Evolutionary conservation across 371 early-diverging fungal species (phyloP).

Genomic region (Mucor irregularis): DNA sequence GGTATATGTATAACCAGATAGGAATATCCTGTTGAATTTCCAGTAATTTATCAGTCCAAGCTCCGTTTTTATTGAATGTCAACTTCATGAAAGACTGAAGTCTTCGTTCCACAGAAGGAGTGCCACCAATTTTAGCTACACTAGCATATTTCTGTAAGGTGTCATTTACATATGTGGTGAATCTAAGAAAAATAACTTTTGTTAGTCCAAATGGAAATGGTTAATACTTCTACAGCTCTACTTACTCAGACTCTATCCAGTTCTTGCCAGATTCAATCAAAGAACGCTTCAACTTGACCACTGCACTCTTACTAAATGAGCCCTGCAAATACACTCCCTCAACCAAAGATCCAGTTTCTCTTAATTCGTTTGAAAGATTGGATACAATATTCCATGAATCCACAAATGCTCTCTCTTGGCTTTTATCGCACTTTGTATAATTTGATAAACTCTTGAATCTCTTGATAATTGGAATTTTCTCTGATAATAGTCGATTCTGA

Average conservation of each 20-base stretch:
- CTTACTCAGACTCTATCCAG: slow-evolving; percentile 24
- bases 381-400: slow-evolving; percentile 19
- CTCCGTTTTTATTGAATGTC: not conserved
- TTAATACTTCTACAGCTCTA: not conserved
- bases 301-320: no score
- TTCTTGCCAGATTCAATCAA: slow-evolving; percentile 6
- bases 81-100: slow-evolving; percentile 3
- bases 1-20: slow-evolving; percentile 83
- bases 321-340: no score
- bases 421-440: not conserved
- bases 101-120: slow-evolving; percentile 9
- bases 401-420: not conserved
- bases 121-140: slow-evolving; percentile 10
- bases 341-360: not conserved
- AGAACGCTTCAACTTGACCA: not conserved
- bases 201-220: not conserved
- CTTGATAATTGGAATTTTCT: not conserved
- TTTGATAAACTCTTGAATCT: not conserved
- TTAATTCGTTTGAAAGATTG: slow-evolving; percentile 4
- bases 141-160: slow-evolving; percentile 10
- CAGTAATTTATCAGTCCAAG: not conserved
- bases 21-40: slow-evolving; percentile 65
- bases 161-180: slow-evolving; percentile 4
- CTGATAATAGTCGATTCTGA: not conserved
- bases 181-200: slow-evolving; percentile 7